Conservation (phyloP, 108 stramenopile genomes). For the Pseudonitzschia delicatissima region DNA sequence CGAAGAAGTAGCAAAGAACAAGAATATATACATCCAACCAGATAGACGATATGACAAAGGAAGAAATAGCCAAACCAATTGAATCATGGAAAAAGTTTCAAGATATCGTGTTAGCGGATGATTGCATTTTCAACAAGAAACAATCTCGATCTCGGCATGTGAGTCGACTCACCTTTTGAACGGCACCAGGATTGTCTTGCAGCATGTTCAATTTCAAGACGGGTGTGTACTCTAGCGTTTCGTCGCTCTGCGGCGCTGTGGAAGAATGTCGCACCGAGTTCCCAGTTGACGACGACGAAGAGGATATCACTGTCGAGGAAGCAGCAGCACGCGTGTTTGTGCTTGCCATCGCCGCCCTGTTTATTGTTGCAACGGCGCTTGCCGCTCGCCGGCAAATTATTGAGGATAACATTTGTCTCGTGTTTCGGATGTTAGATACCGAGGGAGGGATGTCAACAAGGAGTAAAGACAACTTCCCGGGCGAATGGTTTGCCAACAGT, state of each 20-base stretch:
- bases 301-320: slow-evolving; percentile 7
- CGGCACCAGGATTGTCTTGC: slow-evolving; percentile 82
- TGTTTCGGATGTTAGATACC: too few relatives aligned
- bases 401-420: neutral
- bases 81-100: too few relatives aligned
- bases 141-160: too few relatives aligned
- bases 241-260: slow-evolving; percentile 10
- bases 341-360: neutral
- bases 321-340: neutral
- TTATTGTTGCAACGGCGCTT: neutral
- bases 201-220: slow-evolving; percentile 75
- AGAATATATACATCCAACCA: neutral
- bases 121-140: too few relatives aligned
- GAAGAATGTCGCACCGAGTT: neutral
- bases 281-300: neutral
- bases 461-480: too few relatives aligned
- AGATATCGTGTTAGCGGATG: too few relatives aligned
- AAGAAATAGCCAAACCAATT: neutral
- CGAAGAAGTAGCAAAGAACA: neutral
- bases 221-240: slow-evolving; percentile 40
- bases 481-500: too few relatives aligned
- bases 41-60: neutral
- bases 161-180: slow-evolving; percentile 55
- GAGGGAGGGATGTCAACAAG: too few relatives aligned
- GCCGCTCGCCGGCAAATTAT: neutral